A percentile compares a stretch with the other conserved stretches of the same genome.
phyloP scores from a whole-genome alignment of 495 filamentous ascomycete genomes.

The Chaetomidium leptoderma region DNA sequence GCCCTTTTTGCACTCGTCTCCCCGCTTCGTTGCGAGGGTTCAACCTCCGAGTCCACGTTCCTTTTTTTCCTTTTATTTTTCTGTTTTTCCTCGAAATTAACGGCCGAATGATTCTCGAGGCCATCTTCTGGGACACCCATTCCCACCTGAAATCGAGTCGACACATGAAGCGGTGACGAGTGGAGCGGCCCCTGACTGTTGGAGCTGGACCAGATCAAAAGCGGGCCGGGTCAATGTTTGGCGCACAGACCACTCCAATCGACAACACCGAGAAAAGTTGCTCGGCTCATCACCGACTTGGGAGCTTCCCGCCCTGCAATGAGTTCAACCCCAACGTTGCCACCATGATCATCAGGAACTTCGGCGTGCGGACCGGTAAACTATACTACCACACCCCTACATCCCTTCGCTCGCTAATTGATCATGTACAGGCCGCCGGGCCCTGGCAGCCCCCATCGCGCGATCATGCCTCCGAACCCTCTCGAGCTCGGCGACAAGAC shows the following conservation, averaged over 20 bases:
- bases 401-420: slow-evolving; percentile 15
- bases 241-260: slow-evolving; percentile 24
- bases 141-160: no score
- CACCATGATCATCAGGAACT: slow-evolving; percentile 52
- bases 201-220: not conserved
- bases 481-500: slow-evolving; percentile 21
- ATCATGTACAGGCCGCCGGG: slow-evolving; percentile 41
- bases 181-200: no score
- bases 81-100: no score
- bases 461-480: slow-evolving; percentile 38
- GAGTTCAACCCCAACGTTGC: slow-evolving; percentile 15
- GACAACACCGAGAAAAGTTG: slow-evolving; percentile 29
- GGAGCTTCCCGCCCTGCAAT: slow-evolving; percentile 11
- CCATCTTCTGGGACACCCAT: no score
- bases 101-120: no score
- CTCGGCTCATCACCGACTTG: slow-evolving; percentile 15
- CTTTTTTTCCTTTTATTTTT: no score
- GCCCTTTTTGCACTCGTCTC: not conserved
- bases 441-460: slow-evolving; percentile 39
- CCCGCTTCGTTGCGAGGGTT: no score
- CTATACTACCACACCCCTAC: not conserved
- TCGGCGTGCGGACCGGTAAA: slow-evolving; percentile 47
- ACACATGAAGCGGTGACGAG: no score
- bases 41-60: no score
- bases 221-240: not conserved